A percentile compares a stretch with the other conserved stretches of the same genome.
phyloP scores from a whole-genome alignment of 108 stramenopile genomes.

The Fistulifera pelliculosa region DNA sequence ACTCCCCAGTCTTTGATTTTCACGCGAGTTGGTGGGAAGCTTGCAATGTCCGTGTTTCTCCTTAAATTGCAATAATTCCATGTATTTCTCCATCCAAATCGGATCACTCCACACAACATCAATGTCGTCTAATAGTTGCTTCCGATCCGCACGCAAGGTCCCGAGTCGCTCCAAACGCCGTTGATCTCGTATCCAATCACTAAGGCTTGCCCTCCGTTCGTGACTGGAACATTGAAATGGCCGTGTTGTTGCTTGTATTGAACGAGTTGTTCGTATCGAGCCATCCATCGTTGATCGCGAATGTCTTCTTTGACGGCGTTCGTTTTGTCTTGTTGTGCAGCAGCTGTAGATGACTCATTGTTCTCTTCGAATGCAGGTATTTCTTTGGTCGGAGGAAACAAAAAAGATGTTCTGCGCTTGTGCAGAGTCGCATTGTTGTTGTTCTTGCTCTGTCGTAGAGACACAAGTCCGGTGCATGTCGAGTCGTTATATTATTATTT shows the following conservation, averaged over 20 bases:
- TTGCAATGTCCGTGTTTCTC: slow-evolving; percentile 25
- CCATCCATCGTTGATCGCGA: slow-evolving; percentile 11
- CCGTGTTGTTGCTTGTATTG: slow-evolving; percentile 18
- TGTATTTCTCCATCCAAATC: slow-evolving; percentile 8
- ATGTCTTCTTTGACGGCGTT: no score
- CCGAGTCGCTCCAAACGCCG: not conserved
- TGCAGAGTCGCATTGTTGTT: no score
- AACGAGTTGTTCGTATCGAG: slow-evolving; percentile 14
- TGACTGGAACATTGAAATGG: slow-evolving; percentile 30
- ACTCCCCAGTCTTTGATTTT: slow-evolving; percentile 27
- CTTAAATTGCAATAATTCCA: slow-evolving; percentile 21
- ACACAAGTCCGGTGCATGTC: no score
- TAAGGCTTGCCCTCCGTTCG: slow-evolving; percentile 3
- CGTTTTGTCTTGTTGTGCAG: no score
- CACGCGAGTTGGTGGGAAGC: slow-evolving; percentile 30
- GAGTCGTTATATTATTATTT: no score
- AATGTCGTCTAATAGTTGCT: slow-evolving; percentile 4
- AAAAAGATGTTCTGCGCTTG: no score
- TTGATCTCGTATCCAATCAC: not conserved
- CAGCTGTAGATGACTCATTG: no score
- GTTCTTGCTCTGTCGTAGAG: no score
- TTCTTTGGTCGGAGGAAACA: no score
- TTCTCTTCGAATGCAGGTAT: no score
- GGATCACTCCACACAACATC: slow-evolving; percentile 12
- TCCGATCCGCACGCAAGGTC: not conserved